Percentiles rank a stretch among this genome's conserved stretches.
phyloP scores from a whole-genome alignment of 1,284 basidiomycete species.

The Wolfiporia cocos region DNA sequence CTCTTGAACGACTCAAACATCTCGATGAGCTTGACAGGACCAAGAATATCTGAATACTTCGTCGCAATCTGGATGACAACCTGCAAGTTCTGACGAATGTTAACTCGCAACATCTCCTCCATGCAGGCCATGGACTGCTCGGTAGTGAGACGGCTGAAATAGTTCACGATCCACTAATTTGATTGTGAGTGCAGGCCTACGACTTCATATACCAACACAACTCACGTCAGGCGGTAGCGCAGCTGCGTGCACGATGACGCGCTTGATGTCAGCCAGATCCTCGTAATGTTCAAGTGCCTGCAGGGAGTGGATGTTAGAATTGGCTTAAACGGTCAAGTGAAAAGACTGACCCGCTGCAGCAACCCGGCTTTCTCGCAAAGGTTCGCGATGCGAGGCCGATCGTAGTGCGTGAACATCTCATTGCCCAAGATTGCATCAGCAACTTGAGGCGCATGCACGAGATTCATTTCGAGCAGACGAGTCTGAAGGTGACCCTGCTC shows the following conservation, averaged over 20 bases:
- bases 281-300: slow-evolving; percentile 98
- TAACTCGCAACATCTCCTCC: slow-evolving; percentile 95
- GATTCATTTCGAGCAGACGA: slow-evolving; percentile 96
- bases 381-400: slow-evolving; percentile 95
- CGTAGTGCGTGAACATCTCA: slow-evolving; percentile 98
- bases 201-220: slow-evolving; percentile 1
- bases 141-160: slow-evolving; percentile 97
- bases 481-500: slow-evolving; percentile 98
- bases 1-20: slow-evolving; percentile 99
- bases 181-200: neutral
- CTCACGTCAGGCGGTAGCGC: slow-evolving; percentile 79
- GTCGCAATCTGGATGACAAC: slow-evolving; percentile 98
- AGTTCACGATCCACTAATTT: slow-evolving; percentile 89
- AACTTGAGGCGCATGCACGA: slow-evolving; percentile 96
- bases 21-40: slow-evolving; percentile 96
- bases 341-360: slow-evolving; percentile 71
- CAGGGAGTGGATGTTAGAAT: slow-evolving; percentile 9
- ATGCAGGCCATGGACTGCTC: slow-evolving; percentile 97
- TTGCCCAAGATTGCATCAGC: slow-evolving; percentile 99
- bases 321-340: too few species aligned
- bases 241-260: slow-evolving; percentile 92
- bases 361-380: slow-evolving; percentile 98
- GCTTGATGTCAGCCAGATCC: slow-evolving; percentile 96
- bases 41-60: slow-evolving; percentile 98
- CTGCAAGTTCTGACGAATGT: slow-evolving; percentile 97